These are phyloP conservation scores for Colletotrichum sp. DNA, from an alignment of 2,329 filamentous ascomycete genomes.

Conservation along the genomic window DNA sequence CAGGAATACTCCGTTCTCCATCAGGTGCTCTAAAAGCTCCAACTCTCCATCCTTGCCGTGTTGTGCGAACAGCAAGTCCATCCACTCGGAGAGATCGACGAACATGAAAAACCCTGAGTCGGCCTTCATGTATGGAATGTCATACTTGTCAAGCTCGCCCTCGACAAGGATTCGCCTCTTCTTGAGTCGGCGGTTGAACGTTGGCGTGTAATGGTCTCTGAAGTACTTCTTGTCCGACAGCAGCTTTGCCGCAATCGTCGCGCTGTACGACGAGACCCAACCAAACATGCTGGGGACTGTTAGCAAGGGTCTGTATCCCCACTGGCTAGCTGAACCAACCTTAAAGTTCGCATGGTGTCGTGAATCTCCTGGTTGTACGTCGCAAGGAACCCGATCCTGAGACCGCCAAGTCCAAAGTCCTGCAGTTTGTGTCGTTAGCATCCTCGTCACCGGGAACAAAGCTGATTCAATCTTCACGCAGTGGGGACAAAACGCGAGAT, in stretches of 20 bases:
- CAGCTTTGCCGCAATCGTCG: not conserved
- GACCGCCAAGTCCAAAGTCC: not conserved
- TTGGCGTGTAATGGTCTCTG: not conserved
- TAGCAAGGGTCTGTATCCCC: not conserved
- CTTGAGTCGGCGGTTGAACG: not conserved
- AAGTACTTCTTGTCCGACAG: constrained; percentile 7
- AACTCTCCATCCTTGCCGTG: not conserved
- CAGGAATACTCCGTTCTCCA: not conserved
- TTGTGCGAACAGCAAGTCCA: not conserved
- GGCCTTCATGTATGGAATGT: not conserved
- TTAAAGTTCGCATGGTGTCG: not conserved
- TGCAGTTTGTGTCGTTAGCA: not conserved
- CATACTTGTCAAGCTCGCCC: not conserved
- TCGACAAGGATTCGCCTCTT: not conserved
- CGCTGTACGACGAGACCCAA: not conserved
- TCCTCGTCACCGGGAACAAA: not conserved
- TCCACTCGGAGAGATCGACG: constrained; percentile 3
- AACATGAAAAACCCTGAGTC: constrained; percentile 13
- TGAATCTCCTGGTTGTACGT: not conserved
- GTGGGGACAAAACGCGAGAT: not conserved
- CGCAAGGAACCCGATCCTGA: not conserved
- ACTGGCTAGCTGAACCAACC: not conserved
- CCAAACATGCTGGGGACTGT: not conserved
- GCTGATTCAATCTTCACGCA: not conserved
- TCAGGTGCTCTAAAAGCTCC: not conserved